phyloP scores from a whole-genome alignment of 805 yeast species.

The Candida michaelii region DNA sequence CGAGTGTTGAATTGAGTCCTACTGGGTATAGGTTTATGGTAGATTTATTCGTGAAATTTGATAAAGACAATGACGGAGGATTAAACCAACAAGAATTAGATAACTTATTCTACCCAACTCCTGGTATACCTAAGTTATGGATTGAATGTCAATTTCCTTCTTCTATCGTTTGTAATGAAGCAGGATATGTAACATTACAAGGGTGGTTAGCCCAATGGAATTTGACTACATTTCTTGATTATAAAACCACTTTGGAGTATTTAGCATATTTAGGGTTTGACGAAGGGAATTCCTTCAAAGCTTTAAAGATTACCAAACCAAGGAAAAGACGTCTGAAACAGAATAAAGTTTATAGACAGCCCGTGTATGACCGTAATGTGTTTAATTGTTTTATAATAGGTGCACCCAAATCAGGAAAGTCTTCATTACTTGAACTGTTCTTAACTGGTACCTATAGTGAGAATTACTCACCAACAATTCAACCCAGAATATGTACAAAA shows the following conservation, averaged over 20 bases:
- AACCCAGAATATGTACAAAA: constrained; percentile 81
- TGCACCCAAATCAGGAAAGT: constrained; percentile 82
- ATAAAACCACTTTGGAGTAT: constrained; percentile 81
- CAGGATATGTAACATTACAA: constrained; percentile 86
- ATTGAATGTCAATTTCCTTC: constrained; percentile 79
- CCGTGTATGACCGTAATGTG: constrained; percentile 80
- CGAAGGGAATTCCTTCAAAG: constrained; percentile 30
- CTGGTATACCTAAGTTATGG: constrained; percentile 92
- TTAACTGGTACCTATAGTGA: constrained; percentile 71
- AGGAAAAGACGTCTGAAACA: constrained; percentile 70
- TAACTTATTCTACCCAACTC: constrained; percentile 80
- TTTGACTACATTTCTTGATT: constrained; percentile 87
- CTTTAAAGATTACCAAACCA: constrained; percentile 76
- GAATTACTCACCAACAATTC: constrained; percentile 75
- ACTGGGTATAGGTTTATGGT: constrained; percentile 89
- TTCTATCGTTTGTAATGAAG: constrained; percentile 86
- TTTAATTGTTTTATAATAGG: constrained; percentile 90
- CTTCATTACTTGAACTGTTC: constrained; percentile 80
- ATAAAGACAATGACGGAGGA: constrained; percentile 96
- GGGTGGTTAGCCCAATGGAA: constrained; percentile 99
- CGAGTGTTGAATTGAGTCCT: constrained; percentile 91
- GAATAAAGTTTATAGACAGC: constrained; percentile 59
- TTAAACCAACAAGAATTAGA: constrained; percentile 69
- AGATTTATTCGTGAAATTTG: constrained; percentile 83
- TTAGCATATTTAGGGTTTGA: constrained; percentile 90